Evolutionary conservation across 208 protist genomes (phyloP), one percentile per base, ranked within the genome.

Genomic region (Wallacemonas collosoma): DNA sequence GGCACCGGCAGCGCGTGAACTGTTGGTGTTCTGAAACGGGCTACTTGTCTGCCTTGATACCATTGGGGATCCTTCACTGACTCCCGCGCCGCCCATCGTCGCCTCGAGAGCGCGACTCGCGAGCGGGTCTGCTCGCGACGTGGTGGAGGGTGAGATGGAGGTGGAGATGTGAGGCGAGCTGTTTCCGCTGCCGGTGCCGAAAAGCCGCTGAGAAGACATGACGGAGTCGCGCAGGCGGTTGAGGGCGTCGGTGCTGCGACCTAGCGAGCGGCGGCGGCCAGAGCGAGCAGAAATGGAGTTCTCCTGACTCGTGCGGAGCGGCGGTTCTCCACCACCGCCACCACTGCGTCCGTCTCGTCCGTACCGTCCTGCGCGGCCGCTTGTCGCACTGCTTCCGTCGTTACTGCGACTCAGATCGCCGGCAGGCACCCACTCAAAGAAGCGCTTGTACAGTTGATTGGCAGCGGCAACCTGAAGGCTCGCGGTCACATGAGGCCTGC

Each of bases 81-180:
- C 26, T 26, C 26, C 26, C 26, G 26, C 26, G 26, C 26, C 45
- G 45, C 45, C 45, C 6, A 6, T 50, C 45, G 6, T 12, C 45
- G 12, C 45, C 8, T 12, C 45, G 1, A 50, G 45, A 12, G 45
- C 6, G 45, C 45, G 0, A 12, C 45, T 6, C 45, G 45, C 45
- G 8, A 50, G 45, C 6, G 26, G n/a, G 41, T 65, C 60, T 1
- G 12, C 4, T 0, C 60, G 60, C 12, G 60, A n/a, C 11, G 41
- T 65, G 11, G 60, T 50, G 40, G 60, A 35, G 14, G 60, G 60
- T 7, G 60, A 65, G 60, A 65, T 65, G 41, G 41, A 53, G 41
- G 60, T 65, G 60, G 60, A 65, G 60, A 65, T 65, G 60, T 39
- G 60, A 14, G 60, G 60, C 40, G 60, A 65, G 60, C 50, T 65